phyloP scores from a whole-genome alignment of 805 yeast species.

The Wickerhamiella parazyma region DNA sequence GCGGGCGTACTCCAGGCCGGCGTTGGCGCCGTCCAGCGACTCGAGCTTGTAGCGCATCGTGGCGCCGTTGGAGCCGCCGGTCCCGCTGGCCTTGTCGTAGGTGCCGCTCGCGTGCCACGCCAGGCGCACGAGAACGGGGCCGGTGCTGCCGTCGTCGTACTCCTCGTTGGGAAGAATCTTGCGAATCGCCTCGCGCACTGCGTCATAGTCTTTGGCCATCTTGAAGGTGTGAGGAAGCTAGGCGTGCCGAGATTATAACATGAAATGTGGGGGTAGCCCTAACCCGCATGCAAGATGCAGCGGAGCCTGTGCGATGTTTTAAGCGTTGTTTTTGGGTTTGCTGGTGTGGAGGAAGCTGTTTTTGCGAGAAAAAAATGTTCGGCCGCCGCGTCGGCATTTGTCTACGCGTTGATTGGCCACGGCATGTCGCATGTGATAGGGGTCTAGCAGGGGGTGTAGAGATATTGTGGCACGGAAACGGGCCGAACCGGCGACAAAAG shows the following conservation, averaged over 20 bases:
- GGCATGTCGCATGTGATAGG: too few relatives aligned
- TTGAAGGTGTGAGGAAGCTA: background rate
- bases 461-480: too few relatives aligned
- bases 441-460: too few relatives aligned
- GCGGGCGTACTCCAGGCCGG: conserved; percentile 41
- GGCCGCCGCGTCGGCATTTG: background rate
- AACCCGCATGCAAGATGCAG: background rate
- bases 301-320: background rate
- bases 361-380: background rate
- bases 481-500: too few relatives aligned
- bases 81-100: conserved; percentile 41
- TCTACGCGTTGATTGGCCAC: too few relatives aligned
- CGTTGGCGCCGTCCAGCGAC: conserved; percentile 34
- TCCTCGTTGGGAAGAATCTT: conserved; percentile 32
- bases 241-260: conserved; percentile 2
- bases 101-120: conserved; percentile 86
- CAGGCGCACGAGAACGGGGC: conserved; percentile 64
- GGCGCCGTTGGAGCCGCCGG: conserved; percentile 43
- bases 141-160: conserved; percentile 54
- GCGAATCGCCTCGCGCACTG: conserved; percentile 28
- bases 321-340: background rate
- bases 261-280: conserved; percentile 7
- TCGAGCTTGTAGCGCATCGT: conserved; percentile 39
- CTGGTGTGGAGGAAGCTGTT: background rate
- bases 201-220: conserved; percentile 26